Evolutionary conservation across 306 rosid species (phyloP).

Genomic region (Trifolium repens): DNA sequence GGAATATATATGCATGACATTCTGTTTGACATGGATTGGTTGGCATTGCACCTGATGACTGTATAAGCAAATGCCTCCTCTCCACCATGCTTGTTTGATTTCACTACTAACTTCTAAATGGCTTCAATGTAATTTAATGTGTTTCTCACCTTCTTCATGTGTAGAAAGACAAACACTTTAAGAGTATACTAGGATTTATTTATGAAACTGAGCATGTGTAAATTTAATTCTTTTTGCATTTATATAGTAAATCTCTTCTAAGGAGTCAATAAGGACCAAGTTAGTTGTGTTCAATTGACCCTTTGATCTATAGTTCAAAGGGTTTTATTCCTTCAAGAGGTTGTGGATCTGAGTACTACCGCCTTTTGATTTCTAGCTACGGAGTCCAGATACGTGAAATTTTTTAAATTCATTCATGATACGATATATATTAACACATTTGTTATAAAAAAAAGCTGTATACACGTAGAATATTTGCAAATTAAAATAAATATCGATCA

Average conservation of each 20-base stretch:
- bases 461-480: too few relatives aligned
- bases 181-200: background rate
- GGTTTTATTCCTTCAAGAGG: too few relatives aligned
- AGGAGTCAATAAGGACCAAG: background rate
- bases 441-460: too few relatives aligned
- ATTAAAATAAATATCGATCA: too few relatives aligned
- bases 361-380: too few relatives aligned
- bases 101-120: conserved; percentile 35
- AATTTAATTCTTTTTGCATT: background rate
- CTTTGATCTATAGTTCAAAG: background rate
- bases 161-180: too few relatives aligned
- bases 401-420: too few relatives aligned
- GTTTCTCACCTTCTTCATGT: background rate
- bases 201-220: conserved; percentile 8
- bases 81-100: conserved; percentile 40
- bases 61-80: conserved; percentile 48
- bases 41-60: conserved; percentile 51
- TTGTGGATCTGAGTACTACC: too few relatives aligned
- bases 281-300: background rate
- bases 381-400: too few relatives aligned
- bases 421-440: too few relatives aligned
- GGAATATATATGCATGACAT: conserved; percentile 35
- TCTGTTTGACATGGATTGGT: conserved; percentile 42
- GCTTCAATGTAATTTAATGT: conserved; percentile 33
- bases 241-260: too few relatives aligned